Percentiles rank a stretch among this genome's conserved stretches.
Evolutionary conservation across 345 rosid genomes (phyloP).

Genomic region (Salix koriyanagi): DNA sequence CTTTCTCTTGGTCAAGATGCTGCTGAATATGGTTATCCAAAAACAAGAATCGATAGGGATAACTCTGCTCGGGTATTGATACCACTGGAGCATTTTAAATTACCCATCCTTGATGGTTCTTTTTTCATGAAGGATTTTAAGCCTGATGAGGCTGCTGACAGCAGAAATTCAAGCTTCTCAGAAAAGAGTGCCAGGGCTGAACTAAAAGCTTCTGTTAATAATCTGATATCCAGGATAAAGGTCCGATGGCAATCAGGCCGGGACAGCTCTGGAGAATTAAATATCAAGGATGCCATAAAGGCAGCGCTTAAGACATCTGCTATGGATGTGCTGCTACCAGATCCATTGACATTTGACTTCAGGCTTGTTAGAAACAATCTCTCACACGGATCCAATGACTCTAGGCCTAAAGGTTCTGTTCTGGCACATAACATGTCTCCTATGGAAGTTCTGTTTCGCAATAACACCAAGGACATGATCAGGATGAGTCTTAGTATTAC

Average conservation of each 20-base stretch:
- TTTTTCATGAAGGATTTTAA: slow-evolving; percentile 67
- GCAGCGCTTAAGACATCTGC: slow-evolving; percentile 85
- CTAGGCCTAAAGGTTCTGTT: slow-evolving; percentile 46
- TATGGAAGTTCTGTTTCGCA: slow-evolving; percentile 80
- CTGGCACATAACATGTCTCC: slow-evolving; percentile 80
- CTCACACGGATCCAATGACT: slow-evolving; percentile 25
- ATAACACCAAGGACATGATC: slow-evolving; percentile 82
- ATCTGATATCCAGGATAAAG: slow-evolving; percentile 82
- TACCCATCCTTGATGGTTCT: slow-evolving; percentile 88
- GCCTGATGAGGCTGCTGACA: slow-evolving; percentile 37
- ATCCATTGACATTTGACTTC: slow-evolving; percentile 93
- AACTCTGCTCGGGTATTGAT: slow-evolving; percentile 86
- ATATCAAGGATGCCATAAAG: slow-evolving; percentile 83
- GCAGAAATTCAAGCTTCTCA: slow-evolving; percentile 60
- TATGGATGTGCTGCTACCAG: slow-evolving; percentile 94
- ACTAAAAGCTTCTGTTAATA: slow-evolving; percentile 75
- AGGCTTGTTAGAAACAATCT: slow-evolving; percentile 50
- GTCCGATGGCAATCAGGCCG: slow-evolving; percentile 94
- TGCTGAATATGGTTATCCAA: slow-evolving; percentile 71
- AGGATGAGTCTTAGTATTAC: slow-evolving; percentile 74
- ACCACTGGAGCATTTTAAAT: slow-evolving; percentile 93
- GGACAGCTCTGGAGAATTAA: slow-evolving; percentile 90
- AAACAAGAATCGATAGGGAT: slow-evolving; percentile 87
- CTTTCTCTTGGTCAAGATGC: slow-evolving; percentile 42
- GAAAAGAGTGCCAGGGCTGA: slow-evolving; percentile 90